phyloP scores from a whole-genome alignment of 352 stramenopile species.

The Globisporangium polare region DNA sequence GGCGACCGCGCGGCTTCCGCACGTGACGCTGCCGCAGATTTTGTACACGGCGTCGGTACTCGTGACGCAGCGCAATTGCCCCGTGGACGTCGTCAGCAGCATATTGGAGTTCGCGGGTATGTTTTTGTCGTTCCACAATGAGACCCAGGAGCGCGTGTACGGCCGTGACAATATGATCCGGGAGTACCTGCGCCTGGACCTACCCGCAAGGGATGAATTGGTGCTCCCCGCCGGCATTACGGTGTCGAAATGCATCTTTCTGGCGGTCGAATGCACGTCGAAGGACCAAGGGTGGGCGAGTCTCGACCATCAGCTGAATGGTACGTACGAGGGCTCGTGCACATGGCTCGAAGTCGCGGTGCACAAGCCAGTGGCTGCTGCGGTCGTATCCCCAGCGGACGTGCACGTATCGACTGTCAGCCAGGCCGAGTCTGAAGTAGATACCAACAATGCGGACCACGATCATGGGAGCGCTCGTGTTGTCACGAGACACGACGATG shows the following conservation, averaged over 20 bases:
- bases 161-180: constrained; percentile 48
- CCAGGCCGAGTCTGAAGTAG: not conserved
- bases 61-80: constrained; percentile 26
- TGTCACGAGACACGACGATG: not conserved
- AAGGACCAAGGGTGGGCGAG: constrained; percentile 75
- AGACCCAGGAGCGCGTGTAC: constrained; percentile 25
- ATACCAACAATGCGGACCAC: too few species aligned
- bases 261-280: constrained; percentile 55
- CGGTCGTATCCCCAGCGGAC: not conserved
- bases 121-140: constrained; percentile 37
- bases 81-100: constrained; percentile 20
- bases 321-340: constrained; percentile 48
- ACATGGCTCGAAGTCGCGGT: constrained; percentile 69
- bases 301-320: constrained; percentile 35
- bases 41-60: constrained; percentile 40
- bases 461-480: not conserved
- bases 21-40: constrained; percentile 29
- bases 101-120: constrained; percentile 51
- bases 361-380: constrained; percentile 15
- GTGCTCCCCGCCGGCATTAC: constrained; percentile 37
- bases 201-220: constrained; percentile 32
- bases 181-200: constrained; percentile 42
- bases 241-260: constrained; percentile 30
- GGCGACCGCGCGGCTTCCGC: constrained; percentile 36
- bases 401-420: not conserved